Evolutionary conservation across 2,329 filamentous ascomycete species (phyloP), one percentile per base, ranked within the genome.

Genomic region (Arthrinium phaeospermum): DNA sequence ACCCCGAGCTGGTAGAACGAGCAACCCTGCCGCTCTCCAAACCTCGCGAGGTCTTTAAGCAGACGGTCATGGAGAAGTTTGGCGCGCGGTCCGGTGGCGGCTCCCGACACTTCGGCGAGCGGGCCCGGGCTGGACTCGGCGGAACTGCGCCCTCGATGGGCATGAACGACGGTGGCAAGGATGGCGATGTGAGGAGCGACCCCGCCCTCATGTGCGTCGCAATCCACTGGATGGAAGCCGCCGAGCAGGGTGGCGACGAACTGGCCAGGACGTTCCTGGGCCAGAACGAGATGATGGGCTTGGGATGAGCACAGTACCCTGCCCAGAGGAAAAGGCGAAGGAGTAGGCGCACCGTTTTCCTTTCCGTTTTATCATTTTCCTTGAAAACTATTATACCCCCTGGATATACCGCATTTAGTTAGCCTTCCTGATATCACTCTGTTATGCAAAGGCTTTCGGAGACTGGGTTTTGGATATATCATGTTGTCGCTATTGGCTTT

Each of bases 221-320:
- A 13, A 91, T 97, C 82, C 96, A 98, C 85, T 98, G 96, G 95
- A 98, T 98, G 95, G 94, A 96, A 84, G 87, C 94, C 75, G 95
- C 94, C 49, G 93, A 94, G 77, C 89, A 89, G 71, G 95, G 95
- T n/a, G 95, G 95, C 0, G 96, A 98, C 80, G 90, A 93, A 79
- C 85, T 97, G 76, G 96, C 96, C 27, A 92, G 91, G 80, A 93
- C 92, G 80, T 95, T 96, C 83, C 84, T 98, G 81, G 89, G 92
- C 75, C 94, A 97, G 83, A 86, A 87, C 75, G 86, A 86, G 77
- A 81, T 81, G 74, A 78, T 77, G 74, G 73, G 77, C 51, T 69
- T 76, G 51, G 76, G 72, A 73, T 77, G 72, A 77, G 47, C 41
- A 68, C 57, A 64, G 34, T 64, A 64, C 57, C 53, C 53, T 22